phyloP scores from a whole-genome alignment of 495 filamentous ascomycete genomes.

The Hapsidospora chrysogenum region DNA sequence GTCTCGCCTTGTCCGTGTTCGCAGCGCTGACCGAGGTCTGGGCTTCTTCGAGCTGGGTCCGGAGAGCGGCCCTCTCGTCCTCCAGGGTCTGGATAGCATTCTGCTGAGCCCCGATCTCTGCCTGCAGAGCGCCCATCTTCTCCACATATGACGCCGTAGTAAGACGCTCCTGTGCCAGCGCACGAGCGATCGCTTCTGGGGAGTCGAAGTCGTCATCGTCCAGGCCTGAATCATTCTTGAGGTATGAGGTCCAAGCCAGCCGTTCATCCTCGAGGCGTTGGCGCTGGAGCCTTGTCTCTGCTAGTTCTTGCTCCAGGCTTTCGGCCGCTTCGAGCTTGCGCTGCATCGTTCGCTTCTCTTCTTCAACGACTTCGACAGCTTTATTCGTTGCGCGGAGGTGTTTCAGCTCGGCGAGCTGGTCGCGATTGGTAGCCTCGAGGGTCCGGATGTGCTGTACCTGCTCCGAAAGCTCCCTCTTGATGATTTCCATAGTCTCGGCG shows the following conservation, averaged over 20 bases:
- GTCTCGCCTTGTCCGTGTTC: constrained; percentile 42
- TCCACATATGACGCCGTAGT: constrained; percentile 64
- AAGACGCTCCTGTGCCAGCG: constrained; percentile 64
- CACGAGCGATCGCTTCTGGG: constrained; percentile 74
- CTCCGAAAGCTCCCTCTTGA: constrained; percentile 71
- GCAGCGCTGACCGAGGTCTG: constrained; percentile 32
- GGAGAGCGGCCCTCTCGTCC: constrained; percentile 41
- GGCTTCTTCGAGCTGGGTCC: constrained; percentile 53
- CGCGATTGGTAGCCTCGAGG: constrained; percentile 62
- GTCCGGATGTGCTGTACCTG: constrained; percentile 79
- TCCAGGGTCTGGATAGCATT: constrained; percentile 57
- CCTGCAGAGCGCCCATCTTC: constrained; percentile 56
- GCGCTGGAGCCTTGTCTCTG: constrained; percentile 62
- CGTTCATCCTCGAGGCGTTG: constrained; percentile 81
- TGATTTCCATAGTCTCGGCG: constrained; percentile 60
- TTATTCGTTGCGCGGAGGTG: constrained; percentile 63
- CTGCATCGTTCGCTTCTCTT: constrained; percentile 79
- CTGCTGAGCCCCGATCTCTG: constrained; percentile 68
- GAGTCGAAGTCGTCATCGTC: constrained; percentile 60
- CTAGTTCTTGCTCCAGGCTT: constrained; percentile 53
- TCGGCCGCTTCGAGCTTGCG: constrained; percentile 60
- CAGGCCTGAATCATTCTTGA: constrained; percentile 45
- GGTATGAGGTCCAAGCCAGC: constrained; percentile 69
- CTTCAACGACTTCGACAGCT: constrained; percentile 83
- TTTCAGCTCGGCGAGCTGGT: constrained; percentile 66